Evolutionary conservation across 129 eudicot genomes (phyloP).

Genomic region (Artemisia annua): DNA sequence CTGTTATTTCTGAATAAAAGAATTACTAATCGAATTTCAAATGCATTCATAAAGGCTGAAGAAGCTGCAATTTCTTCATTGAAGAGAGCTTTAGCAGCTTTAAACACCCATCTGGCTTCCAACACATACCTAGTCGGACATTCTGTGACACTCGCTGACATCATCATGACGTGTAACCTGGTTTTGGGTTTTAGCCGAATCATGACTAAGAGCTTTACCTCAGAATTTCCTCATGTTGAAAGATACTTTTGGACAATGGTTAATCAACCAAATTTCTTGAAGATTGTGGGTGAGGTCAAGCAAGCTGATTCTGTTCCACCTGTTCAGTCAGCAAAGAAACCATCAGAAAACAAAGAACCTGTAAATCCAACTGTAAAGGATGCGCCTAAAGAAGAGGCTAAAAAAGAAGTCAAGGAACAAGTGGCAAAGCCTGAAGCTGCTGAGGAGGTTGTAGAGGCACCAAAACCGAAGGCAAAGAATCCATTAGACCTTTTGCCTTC

Average conservation of each 20-base stretch:
- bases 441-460: constrained; percentile 62
- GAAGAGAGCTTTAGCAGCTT: constrained; percentile 51
- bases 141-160: constrained; percentile 54
- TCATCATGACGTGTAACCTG: constrained; percentile 58
- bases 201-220: constrained; percentile 14
- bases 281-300: constrained; percentile 4
- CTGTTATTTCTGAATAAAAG: too few species aligned
- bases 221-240: constrained; percentile 21
- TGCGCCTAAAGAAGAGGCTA: background rate
- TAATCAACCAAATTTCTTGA: constrained; percentile 18
- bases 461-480: constrained; percentile 86
- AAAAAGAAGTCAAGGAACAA: constrained; percentile 33
- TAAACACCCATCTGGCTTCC: constrained; percentile 48
- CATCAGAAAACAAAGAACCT: constrained; percentile 7
- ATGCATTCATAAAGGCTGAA: constrained; percentile 47
- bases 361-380: background rate
- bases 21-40: background rate
- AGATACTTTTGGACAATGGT: constrained; percentile 22
- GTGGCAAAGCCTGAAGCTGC: constrained; percentile 22
- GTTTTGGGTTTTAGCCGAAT: constrained; percentile 39
- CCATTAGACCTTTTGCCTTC: constrained; percentile 84
- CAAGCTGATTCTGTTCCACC: constrained; percentile 13
- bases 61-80: constrained; percentile 52
- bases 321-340: constrained; percentile 31
- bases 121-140: constrained; percentile 56